These are phyloP conservation scores for Urtica urens DNA, from an alignment of 306 rosid species.

Conservation along the genomic window DNA sequence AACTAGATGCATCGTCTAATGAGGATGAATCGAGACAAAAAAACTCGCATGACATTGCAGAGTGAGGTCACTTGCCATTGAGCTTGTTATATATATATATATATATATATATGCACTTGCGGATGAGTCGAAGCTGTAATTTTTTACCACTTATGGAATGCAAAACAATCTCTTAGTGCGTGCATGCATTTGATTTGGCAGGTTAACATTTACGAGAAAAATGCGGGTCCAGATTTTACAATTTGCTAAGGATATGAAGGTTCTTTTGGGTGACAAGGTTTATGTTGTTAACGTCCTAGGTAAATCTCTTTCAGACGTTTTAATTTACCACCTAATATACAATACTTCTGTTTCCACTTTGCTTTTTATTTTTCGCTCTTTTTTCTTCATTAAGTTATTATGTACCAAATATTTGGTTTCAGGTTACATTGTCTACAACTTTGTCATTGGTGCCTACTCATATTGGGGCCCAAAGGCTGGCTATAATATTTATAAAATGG, in stretches of 20 bases:
- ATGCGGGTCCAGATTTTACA: constrained; percentile 21
- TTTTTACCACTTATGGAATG: not conserved
- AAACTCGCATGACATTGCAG: constrained; percentile 26
- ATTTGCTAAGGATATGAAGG: constrained; percentile 52
- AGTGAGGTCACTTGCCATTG: constrained; percentile 26
- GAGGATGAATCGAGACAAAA: constrained; percentile 24
- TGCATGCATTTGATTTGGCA: constrained; percentile 15
- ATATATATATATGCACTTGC: not conserved
- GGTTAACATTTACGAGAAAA: constrained; percentile 20
- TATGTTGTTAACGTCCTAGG: constrained; percentile 63
- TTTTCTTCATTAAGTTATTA: not conserved
- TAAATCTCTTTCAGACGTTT: constrained; percentile 25
- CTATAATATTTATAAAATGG: constrained; percentile 68
- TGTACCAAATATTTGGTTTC: constrained; percentile 11
- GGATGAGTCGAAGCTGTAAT: not conserved
- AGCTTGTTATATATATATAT: not conserved
- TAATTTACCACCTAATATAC: constrained; percentile 6
- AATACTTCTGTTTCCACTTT: not conserved
- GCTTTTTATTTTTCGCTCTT: constrained; percentile 2
- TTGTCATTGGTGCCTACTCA: constrained; percentile 78
- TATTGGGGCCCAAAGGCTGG: constrained; percentile 96
- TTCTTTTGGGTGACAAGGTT: constrained; percentile 52
- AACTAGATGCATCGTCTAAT: constrained; percentile 22
- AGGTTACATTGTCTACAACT: constrained; percentile 70
- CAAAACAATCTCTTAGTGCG: not conserved